Evolutionary conservation across 164 flowering plant species (phyloP), one percentile per base, ranked within the genome.

Genomic region (Umbellularia californica): DNA sequence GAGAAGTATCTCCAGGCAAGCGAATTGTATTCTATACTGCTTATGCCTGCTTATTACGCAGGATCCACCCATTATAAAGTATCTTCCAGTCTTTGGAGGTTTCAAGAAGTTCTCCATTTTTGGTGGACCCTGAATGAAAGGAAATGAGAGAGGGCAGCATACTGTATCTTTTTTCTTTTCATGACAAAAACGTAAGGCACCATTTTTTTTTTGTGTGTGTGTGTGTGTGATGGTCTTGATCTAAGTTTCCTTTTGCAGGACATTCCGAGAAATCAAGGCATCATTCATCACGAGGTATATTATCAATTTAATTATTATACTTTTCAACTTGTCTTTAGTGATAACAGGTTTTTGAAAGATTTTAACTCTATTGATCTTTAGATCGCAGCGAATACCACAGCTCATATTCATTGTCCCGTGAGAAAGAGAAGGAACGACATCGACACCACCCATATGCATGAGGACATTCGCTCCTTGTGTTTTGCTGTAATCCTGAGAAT

Each of bases 281-380:
- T 79, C 92, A 90, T 51, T 83, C 91, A 7, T 89, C 97, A 33
- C 85, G 97, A 80, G 97, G 98, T 91, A 83, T 70, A 83, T 68
- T 10, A 14, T 28, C 28, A 65, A 27, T 2, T 52, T 14, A 5
- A 12, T 30, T 33, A 62, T 14, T 20, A 27, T 7, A 58, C 22
- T 24, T 41, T 24, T 75, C 17, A 25, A 69, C 30, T 75, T 25
- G 5, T 25, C 3, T 13, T 22, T 22, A 1, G 47, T 41, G 47
- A 12, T 14, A 23, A n/a, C 14, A 10, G 15, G 22, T 23, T 33
- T 63, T 62, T 71, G 74, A 60, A 76, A 6, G 69, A 17, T 55
- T 23, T 19, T 24, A 50, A 20, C 20, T 3, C 47, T 69, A 35
- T 67, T 79, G 69, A 27, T 79, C 33, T 79, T 68, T 70, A 90